Evolutionary conservation across 805 yeast genomes (phyloP), one percentile per base, ranked within the genome.

Genomic region (Ogataea populi-albae): DNA sequence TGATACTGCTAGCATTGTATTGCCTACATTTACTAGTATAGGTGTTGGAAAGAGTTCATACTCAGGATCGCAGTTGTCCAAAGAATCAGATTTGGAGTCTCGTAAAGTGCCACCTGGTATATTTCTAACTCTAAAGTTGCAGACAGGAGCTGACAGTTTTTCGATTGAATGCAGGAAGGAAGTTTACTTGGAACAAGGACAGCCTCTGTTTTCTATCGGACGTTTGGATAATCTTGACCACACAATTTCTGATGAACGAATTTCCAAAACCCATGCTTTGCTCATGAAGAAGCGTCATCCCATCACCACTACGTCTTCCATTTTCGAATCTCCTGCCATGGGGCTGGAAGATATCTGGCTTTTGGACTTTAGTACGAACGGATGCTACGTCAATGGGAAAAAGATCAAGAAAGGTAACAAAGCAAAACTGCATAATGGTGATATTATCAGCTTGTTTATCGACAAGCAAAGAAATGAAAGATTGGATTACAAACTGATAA

Each of bases 241-340:
- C 22, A 66, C 66, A 27, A 73, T 86, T 12, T 65, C 73, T 21
- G 96, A 89, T 47, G 82, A 73, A 47, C 63, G 96, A 30, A 72
- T 91, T 49, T 89, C 97, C 2, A 85, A 87, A 45, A 68, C 81
- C 1, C 98, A 93, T 59, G 88, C 96, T 57, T 63, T 79, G 20
- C 65, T 91, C 10, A 50, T 69, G 36, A 77, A 77, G 50, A 73
- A 77, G 40, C 66, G 87, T 39, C 86, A 81, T 52, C 79, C 79
- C 0, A 72, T 77, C 3, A 46, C 50, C 6, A 71, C 73, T 10
- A 64, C 67, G 20, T 67, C 77, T 21, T 69, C 80, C 4, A 46
- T 43, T 17, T 75, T 65, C 52, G 86, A 80, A 47, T 75, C 83
- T 7, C 87, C 89, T 0, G 88, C 87, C 0, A 81, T 76, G 59